These are phyloP conservation scores for Paramyrothecium roridum DNA, from an alignment of 2,329 filamentous ascomycete genomes.

Conservation along the genomic window DNA sequence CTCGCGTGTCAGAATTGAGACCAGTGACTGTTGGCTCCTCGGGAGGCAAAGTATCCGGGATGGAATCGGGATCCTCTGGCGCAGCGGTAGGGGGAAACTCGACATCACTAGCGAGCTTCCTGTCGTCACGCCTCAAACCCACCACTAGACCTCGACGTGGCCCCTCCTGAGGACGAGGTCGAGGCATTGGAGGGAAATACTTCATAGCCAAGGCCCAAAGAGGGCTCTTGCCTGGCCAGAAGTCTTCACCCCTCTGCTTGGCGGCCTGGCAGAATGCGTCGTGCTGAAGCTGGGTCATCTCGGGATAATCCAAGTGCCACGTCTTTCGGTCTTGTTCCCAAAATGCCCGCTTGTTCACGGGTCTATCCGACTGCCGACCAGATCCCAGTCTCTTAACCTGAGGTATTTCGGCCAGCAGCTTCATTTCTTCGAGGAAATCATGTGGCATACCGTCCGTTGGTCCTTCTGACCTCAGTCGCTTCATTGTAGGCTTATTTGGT, in stretches of 20 bases:
- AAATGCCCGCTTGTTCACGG: conserved; percentile 53
- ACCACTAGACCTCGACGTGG: not conserved
- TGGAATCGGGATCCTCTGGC: conserved; percentile 18
- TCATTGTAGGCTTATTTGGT: conserved; percentile 46
- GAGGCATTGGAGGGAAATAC: conserved; percentile 48
- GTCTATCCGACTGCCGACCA: conserved; percentile 55
- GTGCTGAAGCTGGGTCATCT: conserved; percentile 60
- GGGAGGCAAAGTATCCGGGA: conserved; percentile 32
- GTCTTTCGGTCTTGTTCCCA: conserved; percentile 55
- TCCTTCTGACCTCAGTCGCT: conserved; percentile 51
- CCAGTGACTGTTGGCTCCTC: conserved; percentile 33
- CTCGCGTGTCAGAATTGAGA: conserved; percentile 22
- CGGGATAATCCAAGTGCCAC: conserved; percentile 61
- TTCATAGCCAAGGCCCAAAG: conserved; percentile 58
- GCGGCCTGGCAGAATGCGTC: conserved; percentile 54
- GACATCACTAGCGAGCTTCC: conserved; percentile 18
- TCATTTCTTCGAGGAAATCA: conserved; percentile 38
- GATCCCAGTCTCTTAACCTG: conserved; percentile 46
- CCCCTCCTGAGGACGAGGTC: conserved; percentile 6
- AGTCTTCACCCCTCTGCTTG: conserved; percentile 46
- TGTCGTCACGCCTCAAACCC: conserved; percentile 19
- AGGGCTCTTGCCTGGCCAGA: conserved; percentile 46
- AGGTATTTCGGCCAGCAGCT: conserved; percentile 46
- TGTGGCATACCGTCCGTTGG: conserved; percentile 32
- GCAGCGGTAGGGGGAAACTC: conserved; percentile 28